phyloP scores from a whole-genome alignment of 83 land plant species.

The Picea abies region DNA sequence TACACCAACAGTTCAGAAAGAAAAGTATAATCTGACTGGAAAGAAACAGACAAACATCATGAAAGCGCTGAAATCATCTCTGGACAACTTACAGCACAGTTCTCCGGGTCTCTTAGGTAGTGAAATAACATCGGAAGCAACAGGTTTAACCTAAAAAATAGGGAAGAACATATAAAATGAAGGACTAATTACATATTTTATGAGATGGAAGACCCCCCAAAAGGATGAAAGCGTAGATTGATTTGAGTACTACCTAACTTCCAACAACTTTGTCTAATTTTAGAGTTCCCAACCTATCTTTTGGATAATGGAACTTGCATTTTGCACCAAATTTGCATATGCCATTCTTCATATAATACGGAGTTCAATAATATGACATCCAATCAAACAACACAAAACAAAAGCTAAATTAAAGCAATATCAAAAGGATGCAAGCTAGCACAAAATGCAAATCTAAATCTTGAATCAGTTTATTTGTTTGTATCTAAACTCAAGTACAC shows the following conservation, averaged over 20 bases:
- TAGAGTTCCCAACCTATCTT: slow-evolving; percentile 34
- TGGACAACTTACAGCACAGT: slow-evolving; percentile 48
- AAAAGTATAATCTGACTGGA: not conserved
- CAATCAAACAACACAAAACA: slow-evolving; percentile 11
- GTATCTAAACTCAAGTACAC: too few relatives aligned
- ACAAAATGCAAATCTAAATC: slow-evolving; percentile 1
- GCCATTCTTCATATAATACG: slow-evolving; percentile 85
- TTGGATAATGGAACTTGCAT: slow-evolving; percentile 96
- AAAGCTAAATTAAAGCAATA: not conserved
- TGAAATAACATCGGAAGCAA: slow-evolving; percentile 8
- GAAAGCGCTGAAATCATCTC: not conserved
- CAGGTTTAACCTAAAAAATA: slow-evolving; percentile 12
- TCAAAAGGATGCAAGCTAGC: not conserved
- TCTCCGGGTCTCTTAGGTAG: slow-evolving; percentile 75
- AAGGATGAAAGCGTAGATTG: too few relatives aligned
- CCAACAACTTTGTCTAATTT: not conserved
- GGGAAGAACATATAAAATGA: too few relatives aligned
- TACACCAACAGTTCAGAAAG: not conserved
- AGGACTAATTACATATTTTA: not conserved
- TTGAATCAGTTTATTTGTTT: not conserved
- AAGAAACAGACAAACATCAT: not conserved
- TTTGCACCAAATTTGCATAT: slow-evolving; percentile 79
- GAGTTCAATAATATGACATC: slow-evolving; percentile 11
- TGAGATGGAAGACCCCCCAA: not conserved
- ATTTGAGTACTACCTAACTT: slow-evolving; percentile 5